Base-by-base conservation (phyloP, 306 rosid species). In the Corylus heterophylla region DNA sequence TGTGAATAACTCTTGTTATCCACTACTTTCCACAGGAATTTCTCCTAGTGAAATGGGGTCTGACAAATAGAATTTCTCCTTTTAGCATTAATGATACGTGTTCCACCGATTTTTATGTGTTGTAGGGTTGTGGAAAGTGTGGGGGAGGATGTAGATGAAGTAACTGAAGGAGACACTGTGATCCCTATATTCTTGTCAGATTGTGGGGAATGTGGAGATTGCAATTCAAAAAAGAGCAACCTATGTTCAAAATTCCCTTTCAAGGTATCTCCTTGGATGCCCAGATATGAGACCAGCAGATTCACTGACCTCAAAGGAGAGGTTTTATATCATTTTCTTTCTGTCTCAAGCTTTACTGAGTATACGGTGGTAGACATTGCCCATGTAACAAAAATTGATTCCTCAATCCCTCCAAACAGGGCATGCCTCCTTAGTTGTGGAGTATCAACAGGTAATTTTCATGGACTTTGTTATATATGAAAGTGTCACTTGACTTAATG, bases 371-470 rank as follows among this genome's bases (percentile, higher is more conserved):
- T 92, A 1, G 97, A 91, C 75, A 71, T 89, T 44, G 95, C 90
- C 78, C 83, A 92, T 73, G 49, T 92, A 20, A 79, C 86, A 45
- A 94, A 91, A 86, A 83, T 91, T 64, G 86, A 87, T 42, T 86
- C 91, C 0, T 13, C 74, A 31, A 27, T 89, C 72, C 93, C 98
- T 64, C 92, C 94, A 55, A 80, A 77, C 54, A 86, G 79, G 78
- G 95, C 95, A 42, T 93, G 95, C 74, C 95, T 92, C 72, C 85
- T 94, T 22, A 89, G 95, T 8, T 94, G 98, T 56, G 97, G 97
- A 61, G 89, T 94, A 78, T 87, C 95, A 54, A 89, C 98, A 5
- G 98, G 98, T 93, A 80, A 63, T 17, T 42, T 14, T 7, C 7
- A 16, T 73, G 16, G 22, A 25, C 1, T 48, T 18, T 51, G 14